Conservation (phyloP, 805 yeast species). For the Clavispora phyllophila region DNA sequence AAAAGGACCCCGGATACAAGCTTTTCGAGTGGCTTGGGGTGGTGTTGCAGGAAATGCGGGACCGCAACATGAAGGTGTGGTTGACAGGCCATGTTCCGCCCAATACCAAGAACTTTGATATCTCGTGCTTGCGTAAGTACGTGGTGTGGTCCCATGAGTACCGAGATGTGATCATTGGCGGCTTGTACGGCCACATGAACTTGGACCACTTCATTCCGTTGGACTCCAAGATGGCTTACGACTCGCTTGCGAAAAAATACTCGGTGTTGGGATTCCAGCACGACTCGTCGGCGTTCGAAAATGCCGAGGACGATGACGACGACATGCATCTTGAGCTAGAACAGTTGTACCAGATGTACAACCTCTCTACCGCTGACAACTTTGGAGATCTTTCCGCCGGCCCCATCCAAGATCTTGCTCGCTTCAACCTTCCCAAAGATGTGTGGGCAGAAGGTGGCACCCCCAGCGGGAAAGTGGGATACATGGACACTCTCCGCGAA, state of each 20-base stretch:
- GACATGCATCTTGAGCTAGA: slow-evolving; percentile 5
- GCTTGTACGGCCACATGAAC: slow-evolving; percentile 86
- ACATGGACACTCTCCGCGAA: slow-evolving; percentile 55
- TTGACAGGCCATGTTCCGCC: slow-evolving; percentile 88
- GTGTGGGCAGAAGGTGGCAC: slow-evolving; percentile 50
- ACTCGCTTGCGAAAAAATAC: slow-evolving; percentile 30
- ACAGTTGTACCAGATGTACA: slow-evolving; percentile 2
- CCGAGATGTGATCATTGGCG: slow-evolving; percentile 78
- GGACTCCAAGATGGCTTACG: slow-evolving; percentile 66
- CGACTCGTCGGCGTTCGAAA: slow-evolving; percentile 10
- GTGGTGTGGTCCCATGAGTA: slow-evolving; percentile 80
- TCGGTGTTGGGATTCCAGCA: slow-evolving; percentile 10
- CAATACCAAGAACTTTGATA: slow-evolving; percentile 68
- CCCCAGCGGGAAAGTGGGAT: slow-evolving; percentile 61
- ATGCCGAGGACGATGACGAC: slow-evolving; percentile 6
- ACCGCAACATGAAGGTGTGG: slow-evolving; percentile 80
- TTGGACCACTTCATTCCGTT: slow-evolving; percentile 79
- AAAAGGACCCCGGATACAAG: slow-evolving; percentile 76
- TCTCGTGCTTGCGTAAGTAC: slow-evolving; percentile 67
- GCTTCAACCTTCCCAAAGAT: slow-evolving; percentile 12
- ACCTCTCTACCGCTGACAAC: slow-evolving; percentile 7
- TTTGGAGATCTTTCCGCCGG: slow-evolving; percentile 10
- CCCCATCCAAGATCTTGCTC: slow-evolving; percentile 15
- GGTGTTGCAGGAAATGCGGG: slow-evolving; percentile 66
- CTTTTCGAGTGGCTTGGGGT: slow-evolving; percentile 74